Evolutionary conservation across 176 grass and related monocot genomes (phyloP), one percentile per base, ranked within the genome.

Genomic region (Carex pumila): DNA sequence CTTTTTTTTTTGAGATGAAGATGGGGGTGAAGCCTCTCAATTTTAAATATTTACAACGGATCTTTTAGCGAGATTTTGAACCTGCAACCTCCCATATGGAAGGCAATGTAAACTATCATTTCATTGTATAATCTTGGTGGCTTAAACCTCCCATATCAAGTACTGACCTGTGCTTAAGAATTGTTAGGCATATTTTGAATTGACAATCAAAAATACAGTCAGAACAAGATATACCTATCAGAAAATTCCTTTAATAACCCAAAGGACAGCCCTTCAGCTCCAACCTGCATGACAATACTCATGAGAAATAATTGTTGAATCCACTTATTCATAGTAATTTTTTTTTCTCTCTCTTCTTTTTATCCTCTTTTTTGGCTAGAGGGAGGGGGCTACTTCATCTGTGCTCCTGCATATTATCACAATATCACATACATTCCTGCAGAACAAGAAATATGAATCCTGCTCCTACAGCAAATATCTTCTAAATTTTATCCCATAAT

Each of bases 231-330:
- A 12, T 56, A 81, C 79, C 79, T 64, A 6, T 81, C 58, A 64
- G 57, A 64, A 81, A 64, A 81, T 64, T 81, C 79, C 58, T 58
- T 81, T 45, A 22, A 59, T 34, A 81, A 64, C 64, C 79, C 79
- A 43, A 60, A 18, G 32, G 60, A 81, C n/a, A 62, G 55, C 79
- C 58, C 60, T 81, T 18, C 53, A 6, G 7, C 55, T 81, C 7
- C 79, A 64, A 37, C 58, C 79, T 81, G 79, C 79, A 64, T 22
- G 34, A 64, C 6, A 14, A 17, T 77, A 56, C 31, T 30, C 12
- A 77, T 56, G 18, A 52, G 71, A 77, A 77, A 77, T 7, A 56
- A 43, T 31, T 76, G 14, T 7, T 56, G 25, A 32, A 56, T 22
- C 21, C n/a, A 30, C 12, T 56, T 77, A 25, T 5, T 6, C 12